A percentile compares a stretch with the other conserved stretches of the same genome.
Evolutionary conservation across 768 basidiomycete genomes (phyloP).

Genomic region (Fistulinella prunicolor): DNA sequence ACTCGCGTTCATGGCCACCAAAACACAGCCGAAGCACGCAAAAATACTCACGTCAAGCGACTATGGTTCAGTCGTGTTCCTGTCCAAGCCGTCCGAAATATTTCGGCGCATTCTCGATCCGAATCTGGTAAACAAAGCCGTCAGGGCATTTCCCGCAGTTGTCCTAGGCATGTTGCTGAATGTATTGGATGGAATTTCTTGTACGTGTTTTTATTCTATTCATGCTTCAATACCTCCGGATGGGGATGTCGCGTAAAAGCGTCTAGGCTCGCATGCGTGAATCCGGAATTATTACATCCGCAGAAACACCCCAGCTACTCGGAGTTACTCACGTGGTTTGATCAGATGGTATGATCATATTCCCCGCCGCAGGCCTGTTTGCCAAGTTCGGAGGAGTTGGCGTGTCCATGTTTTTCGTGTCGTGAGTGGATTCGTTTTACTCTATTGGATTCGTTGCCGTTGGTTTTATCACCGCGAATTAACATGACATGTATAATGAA

Average conservation of each 20-base stretch:
- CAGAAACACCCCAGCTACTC: not conserved
- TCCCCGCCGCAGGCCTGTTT: constrained; percentile 83
- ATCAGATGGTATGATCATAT: constrained; percentile 92
- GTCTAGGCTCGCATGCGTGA: not conserved
- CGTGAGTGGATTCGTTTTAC: constrained; percentile 40
- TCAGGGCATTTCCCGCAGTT: constrained; percentile 73
- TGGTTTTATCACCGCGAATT: constrained; percentile 1
- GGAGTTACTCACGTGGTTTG: constrained; percentile 6
- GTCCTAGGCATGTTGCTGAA: constrained; percentile 83
- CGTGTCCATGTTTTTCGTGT: constrained; percentile 93
- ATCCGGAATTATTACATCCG: not conserved
- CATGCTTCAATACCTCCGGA: not conserved
- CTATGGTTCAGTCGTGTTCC: constrained; percentile 13
- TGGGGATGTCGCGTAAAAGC: constrained; percentile 5
- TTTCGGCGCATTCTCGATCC: constrained; percentile 12
- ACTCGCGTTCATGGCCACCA: not conserved
- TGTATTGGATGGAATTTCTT: constrained; percentile 90
- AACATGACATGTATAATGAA: not conserved
- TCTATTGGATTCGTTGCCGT: not conserved
- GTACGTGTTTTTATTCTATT: constrained; percentile 41
- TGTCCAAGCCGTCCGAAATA: constrained; percentile 6
- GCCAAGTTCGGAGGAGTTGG: constrained; percentile 79
- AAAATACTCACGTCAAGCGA: not conserved
- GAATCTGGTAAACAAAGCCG: constrained; percentile 15
- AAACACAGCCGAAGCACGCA: constrained; percentile 9